phyloP scores from a whole-genome alignment of 768 basidiomycete species.

The Rhizopogon rudus region DNA sequence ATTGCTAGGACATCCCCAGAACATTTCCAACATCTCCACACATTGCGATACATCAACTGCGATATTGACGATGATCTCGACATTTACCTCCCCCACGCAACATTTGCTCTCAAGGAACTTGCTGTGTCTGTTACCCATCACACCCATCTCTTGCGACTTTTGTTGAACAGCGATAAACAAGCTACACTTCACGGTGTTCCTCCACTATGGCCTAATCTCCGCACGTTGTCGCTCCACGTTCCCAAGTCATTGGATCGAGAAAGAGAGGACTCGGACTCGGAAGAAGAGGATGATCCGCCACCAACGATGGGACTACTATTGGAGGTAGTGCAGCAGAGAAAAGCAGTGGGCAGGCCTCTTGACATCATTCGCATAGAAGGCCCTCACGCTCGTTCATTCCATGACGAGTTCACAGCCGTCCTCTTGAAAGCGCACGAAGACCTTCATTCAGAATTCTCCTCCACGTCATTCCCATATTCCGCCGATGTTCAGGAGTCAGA shows the following conservation, averaged over 20 bases:
- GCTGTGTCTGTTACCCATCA: conserved; percentile 28
- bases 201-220: conserved; percentile 27
- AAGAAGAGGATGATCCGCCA: conserved; percentile 27
- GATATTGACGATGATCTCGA: conserved; percentile 30
- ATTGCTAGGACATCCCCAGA: conserved; percentile 30
- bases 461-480: conserved; percentile 6
- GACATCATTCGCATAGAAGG: conserved; percentile 23
- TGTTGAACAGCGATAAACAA: conserved; percentile 30
- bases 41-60: conserved; percentile 29
- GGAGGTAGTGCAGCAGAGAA: conserved; percentile 27
- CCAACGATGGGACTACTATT: conserved; percentile 26
- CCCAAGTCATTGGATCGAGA: conserved; percentile 23
- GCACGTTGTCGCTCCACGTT: conserved; percentile 23
- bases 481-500: conserved; percentile 16
- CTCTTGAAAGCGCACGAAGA: conserved; percentile 23
- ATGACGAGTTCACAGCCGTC: conserved; percentile 18
- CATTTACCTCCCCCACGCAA: conserved; percentile 27
- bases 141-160: conserved; percentile 26
- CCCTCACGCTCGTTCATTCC: conserved; percentile 15
- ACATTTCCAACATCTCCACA: conserved; percentile 26
- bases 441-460: conserved; percentile 17
- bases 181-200: conserved; percentile 26
- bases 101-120: conserved; percentile 31
- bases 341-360: conserved; percentile 23
- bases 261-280: conserved; percentile 25